These are phyloP conservation scores for Plasmodium berghei DNA, from an alignment of 169 alveolate species.

Conservation along the genomic window DNA sequence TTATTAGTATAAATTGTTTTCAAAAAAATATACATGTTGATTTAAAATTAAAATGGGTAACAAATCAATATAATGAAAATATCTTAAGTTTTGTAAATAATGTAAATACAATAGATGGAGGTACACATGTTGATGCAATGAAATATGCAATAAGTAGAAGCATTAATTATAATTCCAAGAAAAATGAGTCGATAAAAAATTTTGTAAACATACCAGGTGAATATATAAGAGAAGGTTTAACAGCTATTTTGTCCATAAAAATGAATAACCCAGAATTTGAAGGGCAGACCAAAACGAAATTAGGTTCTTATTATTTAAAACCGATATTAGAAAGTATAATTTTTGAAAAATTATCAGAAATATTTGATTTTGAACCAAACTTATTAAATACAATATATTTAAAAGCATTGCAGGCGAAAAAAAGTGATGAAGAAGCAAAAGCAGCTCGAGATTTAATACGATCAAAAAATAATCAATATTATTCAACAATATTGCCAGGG, in stretches of 20 bases:
- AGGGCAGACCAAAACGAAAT: conserved; percentile 90
- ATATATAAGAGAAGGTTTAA: conserved; percentile 85
- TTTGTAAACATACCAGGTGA: conserved; percentile 85
- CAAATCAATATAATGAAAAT: conserved; percentile 78
- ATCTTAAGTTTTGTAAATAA: conserved; percentile 85
- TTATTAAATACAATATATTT: conserved; percentile 80
- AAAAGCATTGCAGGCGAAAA: conserved; percentile 84
- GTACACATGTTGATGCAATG: conserved; percentile 89
- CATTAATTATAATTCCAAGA: conserved; percentile 26
- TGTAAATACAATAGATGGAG: conserved; percentile 87
- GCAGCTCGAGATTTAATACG: conserved; percentile 85
- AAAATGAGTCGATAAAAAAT: conserved; percentile 47
- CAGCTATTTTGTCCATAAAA: conserved; percentile 86
- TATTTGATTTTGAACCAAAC: conserved; percentile 84
- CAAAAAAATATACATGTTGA: conserved; percentile 64
- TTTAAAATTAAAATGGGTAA: conserved; percentile 79
- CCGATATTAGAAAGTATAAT: conserved; percentile 82
- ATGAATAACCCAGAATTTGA: conserved; percentile 88
- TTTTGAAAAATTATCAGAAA: conserved; percentile 81
- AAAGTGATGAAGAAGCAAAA: conserved; percentile 87
- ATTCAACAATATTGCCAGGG: conserved; percentile 79
- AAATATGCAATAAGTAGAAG: conserved; percentile 83
- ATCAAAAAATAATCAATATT: conserved; percentile 81
- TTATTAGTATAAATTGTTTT: conserved; percentile 55
- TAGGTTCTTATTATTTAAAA: conserved; percentile 83